Conservation (phyloP, 78 protist species). For the Dictyostelium capitatum region DNA sequence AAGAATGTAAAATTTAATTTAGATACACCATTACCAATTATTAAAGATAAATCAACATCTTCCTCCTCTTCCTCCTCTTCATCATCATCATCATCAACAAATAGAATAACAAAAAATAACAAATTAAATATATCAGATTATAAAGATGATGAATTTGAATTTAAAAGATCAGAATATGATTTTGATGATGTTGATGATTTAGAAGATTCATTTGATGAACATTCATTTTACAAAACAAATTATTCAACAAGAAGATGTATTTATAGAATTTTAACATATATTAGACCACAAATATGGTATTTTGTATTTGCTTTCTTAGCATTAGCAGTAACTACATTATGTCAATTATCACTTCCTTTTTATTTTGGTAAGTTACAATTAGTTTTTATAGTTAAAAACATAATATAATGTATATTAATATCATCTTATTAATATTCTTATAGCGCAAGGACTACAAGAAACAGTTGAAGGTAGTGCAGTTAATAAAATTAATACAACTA, state of each 20-base stretch:
- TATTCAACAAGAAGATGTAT: constrained; percentile 64
- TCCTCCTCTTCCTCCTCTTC: too few species aligned
- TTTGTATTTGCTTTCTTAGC: constrained; percentile 60
- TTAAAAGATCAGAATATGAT: constrained; percentile 18
- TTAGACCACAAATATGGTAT: constrained; percentile 68
- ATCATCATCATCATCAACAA: neutral
- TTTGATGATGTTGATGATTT: constrained; percentile 33
- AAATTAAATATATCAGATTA: neutral
- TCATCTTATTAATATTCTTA: neutral
- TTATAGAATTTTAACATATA: constrained; percentile 20
- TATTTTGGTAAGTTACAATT: constrained; percentile 57
- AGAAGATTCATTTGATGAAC: constrained; percentile 28
- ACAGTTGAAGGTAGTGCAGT: neutral
- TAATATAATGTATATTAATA: neutral
- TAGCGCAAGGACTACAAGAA: constrained; percentile 20
- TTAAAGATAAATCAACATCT: neutral
- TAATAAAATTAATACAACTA: neutral
- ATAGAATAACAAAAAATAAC: neutral
- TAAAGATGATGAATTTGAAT: constrained; percentile 16
- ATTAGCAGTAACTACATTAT: constrained; percentile 37
- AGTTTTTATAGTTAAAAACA: neutral
- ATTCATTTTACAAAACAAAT: constrained; percentile 28
- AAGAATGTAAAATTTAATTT: neutral
- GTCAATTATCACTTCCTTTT: constrained; percentile 63
- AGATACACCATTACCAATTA: neutral